phyloP scores from a whole-genome alignment of 1,139 yeast genomes.

The Sugiyamaella pinicola region DNA sequence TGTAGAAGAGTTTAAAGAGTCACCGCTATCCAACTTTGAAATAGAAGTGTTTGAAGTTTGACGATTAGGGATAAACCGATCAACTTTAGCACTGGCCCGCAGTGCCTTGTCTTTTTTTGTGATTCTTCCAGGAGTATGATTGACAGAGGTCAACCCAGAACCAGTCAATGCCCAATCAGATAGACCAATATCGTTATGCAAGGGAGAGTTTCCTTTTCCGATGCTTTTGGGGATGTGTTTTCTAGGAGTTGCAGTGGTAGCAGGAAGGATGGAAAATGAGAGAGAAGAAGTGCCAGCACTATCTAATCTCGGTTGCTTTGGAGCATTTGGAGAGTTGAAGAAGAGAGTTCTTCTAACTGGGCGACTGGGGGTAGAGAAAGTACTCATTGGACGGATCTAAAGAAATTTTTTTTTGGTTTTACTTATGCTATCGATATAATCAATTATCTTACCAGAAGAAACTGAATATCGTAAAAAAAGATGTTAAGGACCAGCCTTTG shows the following conservation, averaged over 20 bases:
- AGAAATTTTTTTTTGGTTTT: conserved; percentile 18
- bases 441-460: conserved; percentile 24
- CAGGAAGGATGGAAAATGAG: neutral
- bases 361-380: conserved; percentile 35
- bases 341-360: conserved; percentile 32
- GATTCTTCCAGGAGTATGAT: conserved; percentile 30
- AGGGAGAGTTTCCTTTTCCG: conserved; percentile 44
- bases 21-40: conserved; percentile 43
- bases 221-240: conserved; percentile 29
- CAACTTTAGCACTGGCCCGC: conserved; percentile 40
- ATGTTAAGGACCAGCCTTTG: conserved; percentile 33
- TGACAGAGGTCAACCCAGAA: conserved; percentile 30
- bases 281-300: conserved; percentile 22
- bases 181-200: conserved; percentile 49
- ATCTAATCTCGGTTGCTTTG: conserved; percentile 28
- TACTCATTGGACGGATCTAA: conserved; percentile 28
- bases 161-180: conserved; percentile 41
- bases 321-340: conserved; percentile 32
- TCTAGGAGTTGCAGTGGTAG: conserved; percentile 18
- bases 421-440: conserved; percentile 13
- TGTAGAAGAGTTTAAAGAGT: conserved; percentile 17
- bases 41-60: conserved; percentile 47
- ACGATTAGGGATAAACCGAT: conserved; percentile 55
- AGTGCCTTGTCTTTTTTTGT: conserved; percentile 35
- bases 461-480: conserved; percentile 20